phyloP scores from a whole-genome alignment of 768 basidiomycete genomes.

The Tephrocybe sp. region DNA sequence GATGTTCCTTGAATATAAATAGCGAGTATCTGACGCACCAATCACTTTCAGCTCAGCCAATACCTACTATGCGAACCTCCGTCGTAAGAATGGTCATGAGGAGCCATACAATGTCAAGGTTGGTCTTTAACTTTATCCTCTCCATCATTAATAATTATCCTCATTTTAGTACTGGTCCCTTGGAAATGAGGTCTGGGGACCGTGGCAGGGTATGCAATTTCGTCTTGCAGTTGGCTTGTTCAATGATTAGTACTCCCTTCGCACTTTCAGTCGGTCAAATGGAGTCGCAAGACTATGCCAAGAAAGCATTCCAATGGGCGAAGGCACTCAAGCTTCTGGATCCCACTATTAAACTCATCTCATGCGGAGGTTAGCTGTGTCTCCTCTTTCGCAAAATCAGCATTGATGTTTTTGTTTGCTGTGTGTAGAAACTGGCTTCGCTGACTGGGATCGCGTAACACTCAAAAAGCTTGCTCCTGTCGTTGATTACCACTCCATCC shows the following conservation, averaged over 20 bases:
- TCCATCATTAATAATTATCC: not conserved
- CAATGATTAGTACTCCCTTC: not conserved
- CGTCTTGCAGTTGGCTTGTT: not conserved
- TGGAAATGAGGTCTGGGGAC: constrained; percentile 55
- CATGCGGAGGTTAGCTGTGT: constrained; percentile 45
- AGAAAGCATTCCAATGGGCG: constrained; percentile 58
- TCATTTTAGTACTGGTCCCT: constrained; percentile 36
- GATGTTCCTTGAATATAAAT: not conserved
- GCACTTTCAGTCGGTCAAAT: constrained; percentile 46
- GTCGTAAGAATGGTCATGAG: constrained; percentile 53
- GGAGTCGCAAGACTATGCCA: constrained; percentile 51
- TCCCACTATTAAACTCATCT: constrained; percentile 50
- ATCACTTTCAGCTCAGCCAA: constrained; percentile 28
- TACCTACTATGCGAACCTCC: constrained; percentile 53
- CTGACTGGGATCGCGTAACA: constrained; percentile 41
- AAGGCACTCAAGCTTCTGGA: constrained; percentile 58
- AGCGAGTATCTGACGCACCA: not conserved
- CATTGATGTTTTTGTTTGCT: too few relatives aligned
- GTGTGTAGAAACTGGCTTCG: constrained; percentile 40
- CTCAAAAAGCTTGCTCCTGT: constrained; percentile 40
- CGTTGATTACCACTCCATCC: constrained; percentile 50
- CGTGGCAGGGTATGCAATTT: constrained; percentile 39
- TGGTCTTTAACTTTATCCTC: not conserved
- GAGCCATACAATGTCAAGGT: constrained; percentile 53
- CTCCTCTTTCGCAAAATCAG: too few relatives aligned